phyloP scores from a whole-genome alignment of 352 stramenopile genomes.

The Sclerospora graminicola region DNA sequence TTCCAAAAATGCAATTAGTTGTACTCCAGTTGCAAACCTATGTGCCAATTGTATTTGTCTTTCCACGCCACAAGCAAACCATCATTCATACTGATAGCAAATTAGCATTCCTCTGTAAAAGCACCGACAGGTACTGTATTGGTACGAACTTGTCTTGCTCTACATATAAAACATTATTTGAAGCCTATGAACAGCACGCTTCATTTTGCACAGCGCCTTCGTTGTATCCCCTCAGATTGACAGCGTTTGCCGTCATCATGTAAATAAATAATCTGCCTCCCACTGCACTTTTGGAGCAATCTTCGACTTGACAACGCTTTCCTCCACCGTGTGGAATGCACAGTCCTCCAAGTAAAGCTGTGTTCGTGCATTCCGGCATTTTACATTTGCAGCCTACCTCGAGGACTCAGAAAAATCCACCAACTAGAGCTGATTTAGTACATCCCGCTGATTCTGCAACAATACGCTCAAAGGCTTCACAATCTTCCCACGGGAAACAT shows the following conservation, averaged over 20 bases:
- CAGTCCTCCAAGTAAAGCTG: conserved; percentile 56
- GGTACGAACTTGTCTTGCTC: too few relatives aligned
- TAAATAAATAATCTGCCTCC: conserved; percentile 53
- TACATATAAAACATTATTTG: too few relatives aligned
- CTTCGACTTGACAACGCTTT: conserved; percentile 63
- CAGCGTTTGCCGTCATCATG: conserved; percentile 68
- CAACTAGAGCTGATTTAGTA: conserved; percentile 74
- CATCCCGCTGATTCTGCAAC: too few relatives aligned
- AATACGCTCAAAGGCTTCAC: too few relatives aligned
- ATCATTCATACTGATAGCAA: too few relatives aligned
- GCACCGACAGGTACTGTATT: too few relatives aligned
- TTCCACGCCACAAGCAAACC: too few relatives aligned
- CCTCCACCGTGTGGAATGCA: conserved; percentile 78
- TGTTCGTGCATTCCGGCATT: conserved; percentile 62
- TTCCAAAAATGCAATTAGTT: too few relatives aligned
- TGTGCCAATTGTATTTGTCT: too few relatives aligned
- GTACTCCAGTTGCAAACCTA: too few relatives aligned
- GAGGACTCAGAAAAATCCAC: conserved; percentile 76
- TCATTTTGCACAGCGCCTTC: conserved; percentile 77
- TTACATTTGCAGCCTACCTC: conserved; percentile 72
- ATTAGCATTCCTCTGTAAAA: too few relatives aligned
- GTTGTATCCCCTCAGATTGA: conserved; percentile 62
- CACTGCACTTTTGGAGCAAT: conserved; percentile 58
- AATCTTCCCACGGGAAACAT: conserved; percentile 75
- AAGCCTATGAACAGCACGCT: too few relatives aligned